Evolutionary conservation across 2,329 filamentous ascomycete genomes (phyloP).

Genomic region (Fusarium sublunatum): DNA sequence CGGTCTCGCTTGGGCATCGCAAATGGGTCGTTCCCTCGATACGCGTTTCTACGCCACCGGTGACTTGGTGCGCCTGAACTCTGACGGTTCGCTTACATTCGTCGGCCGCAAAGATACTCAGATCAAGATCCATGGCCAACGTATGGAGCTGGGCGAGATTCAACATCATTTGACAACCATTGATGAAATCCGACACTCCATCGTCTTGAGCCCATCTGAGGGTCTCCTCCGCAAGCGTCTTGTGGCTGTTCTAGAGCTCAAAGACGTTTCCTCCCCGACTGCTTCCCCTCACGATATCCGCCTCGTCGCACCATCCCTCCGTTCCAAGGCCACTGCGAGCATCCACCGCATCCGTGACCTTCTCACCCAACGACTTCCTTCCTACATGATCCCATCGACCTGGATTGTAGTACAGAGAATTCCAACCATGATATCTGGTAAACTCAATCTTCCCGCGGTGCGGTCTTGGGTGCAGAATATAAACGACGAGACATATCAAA

Average conservation of each 20-base stretch:
- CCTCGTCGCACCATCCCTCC: neutral
- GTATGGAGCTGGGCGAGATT: neutral
- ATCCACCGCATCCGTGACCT: neutral
- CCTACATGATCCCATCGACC: conserved; percentile 20
- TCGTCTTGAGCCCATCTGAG: conserved; percentile 6
- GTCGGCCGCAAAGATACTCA: neutral
- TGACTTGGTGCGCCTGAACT: neutral
- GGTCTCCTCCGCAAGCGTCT: conserved; percentile 11
- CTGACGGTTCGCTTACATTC: neutral
- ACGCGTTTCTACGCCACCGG: conserved; percentile 9
- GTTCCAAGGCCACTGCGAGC: too few species aligned
- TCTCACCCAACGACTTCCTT: conserved; percentile 9
- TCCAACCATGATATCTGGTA: conserved; percentile 24
- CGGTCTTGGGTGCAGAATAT: conserved; percentile 2
- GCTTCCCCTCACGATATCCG: neutral
- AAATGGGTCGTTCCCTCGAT: neutral
- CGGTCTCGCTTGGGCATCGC: neutral
- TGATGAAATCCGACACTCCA: conserved; percentile 9
- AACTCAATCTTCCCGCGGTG: conserved; percentile 9
- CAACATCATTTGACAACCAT: conserved; percentile 7
- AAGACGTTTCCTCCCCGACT: neutral
- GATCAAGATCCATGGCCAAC: neutral
- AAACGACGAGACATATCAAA: neutral
- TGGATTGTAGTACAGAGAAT: conserved; percentile 18
- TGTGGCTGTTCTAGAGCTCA: conserved; percentile 11